These are phyloP conservation scores for Podospora comata DNA, from an alignment of 495 filamentous ascomycete species.

Conservation along the genomic window DNA sequence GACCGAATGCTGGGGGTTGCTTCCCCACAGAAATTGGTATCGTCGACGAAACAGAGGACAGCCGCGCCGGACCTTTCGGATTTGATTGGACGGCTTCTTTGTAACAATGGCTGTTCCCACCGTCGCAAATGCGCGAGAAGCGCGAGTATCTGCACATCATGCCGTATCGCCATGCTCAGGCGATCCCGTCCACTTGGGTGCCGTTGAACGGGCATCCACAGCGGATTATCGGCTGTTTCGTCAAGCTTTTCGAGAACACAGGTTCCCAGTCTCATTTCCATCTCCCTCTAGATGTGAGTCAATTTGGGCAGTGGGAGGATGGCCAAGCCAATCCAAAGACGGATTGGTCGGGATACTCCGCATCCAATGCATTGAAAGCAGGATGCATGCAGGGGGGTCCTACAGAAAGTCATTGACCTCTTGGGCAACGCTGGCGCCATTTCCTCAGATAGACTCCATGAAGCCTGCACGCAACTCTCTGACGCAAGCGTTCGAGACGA, in stretches of 20 bases:
- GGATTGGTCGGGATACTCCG: conserved; percentile 18
- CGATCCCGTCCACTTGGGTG: conserved; percentile 15
- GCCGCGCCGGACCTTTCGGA: conserved; percentile 8
- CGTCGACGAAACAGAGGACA: conserved; percentile 19
- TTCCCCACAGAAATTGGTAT: conserved; percentile 20
- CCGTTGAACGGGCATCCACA: neutral
- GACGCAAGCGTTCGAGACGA: conserved; percentile 18
- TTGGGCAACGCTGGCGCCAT: conserved; percentile 14
- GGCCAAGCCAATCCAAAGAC: conserved; percentile 10
- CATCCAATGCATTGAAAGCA: conserved; percentile 29
- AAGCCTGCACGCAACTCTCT: conserved; percentile 18
- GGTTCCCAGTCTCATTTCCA: neutral
- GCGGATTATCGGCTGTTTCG: neutral
- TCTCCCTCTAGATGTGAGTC: conserved; percentile 8
- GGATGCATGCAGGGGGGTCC: conserved; percentile 37
- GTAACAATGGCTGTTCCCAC: conserved; percentile 17
- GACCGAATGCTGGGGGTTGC: conserved; percentile 13
- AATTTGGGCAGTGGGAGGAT: conserved; percentile 18
- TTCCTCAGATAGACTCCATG: conserved; percentile 9
- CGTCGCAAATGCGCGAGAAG: conserved; percentile 27
- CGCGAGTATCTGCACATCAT: conserved; percentile 26
- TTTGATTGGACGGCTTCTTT: conserved; percentile 21
- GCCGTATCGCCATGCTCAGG: conserved; percentile 26
- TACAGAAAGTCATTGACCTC: conserved; percentile 11
- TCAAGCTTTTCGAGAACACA: neutral